phyloP scores from a whole-genome alignment of 331 rosid genomes.

The Pyrus hybrid region DNA sequence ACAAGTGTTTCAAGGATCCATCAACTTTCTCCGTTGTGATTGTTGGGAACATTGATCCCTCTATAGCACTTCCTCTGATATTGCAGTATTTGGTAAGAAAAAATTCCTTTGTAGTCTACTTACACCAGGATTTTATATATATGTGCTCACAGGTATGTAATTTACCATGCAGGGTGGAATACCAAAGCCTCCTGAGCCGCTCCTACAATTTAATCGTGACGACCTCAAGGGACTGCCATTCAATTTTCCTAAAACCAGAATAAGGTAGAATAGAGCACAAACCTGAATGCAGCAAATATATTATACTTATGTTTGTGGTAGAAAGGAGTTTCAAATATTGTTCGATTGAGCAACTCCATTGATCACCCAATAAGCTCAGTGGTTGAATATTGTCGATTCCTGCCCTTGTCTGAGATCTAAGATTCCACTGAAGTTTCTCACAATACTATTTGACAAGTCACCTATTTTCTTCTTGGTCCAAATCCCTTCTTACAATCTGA shows the following conservation, averaged over 20 bases:
- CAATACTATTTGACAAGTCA: background rate
- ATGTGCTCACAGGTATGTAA: conserved; percentile 14
- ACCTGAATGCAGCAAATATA: background rate
- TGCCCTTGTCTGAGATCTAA: conserved; percentile 1
- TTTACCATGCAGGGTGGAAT: conserved; percentile 83
- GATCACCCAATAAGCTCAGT: background rate
- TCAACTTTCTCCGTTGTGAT: conserved; percentile 83
- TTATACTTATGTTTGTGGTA: background rate
- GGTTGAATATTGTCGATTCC: background rate
- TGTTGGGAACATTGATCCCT: conserved; percentile 85
- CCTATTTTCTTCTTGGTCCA: conserved; percentile 7
- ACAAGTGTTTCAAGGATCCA: conserved; percentile 89
- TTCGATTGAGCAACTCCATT: background rate
- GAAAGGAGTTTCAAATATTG: background rate
- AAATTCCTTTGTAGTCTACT: conserved; percentile 7
- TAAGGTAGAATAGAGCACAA: conserved; percentile 38
- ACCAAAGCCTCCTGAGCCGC: conserved; percentile 71
- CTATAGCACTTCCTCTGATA: conserved; percentile 84
- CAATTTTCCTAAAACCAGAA: conserved; percentile 56
- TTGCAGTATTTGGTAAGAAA: conserved; percentile 77
- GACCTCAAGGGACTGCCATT: conserved; percentile 85
- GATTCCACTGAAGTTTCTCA: conserved; percentile 7
- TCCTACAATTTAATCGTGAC: conserved; percentile 69
- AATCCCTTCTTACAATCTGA: conserved; percentile 20
- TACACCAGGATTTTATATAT: conserved; percentile 16